Percentiles rank a stretch among this genome's conserved stretches.
Conservation (phyloP, 139 green algal genomes). For the Volvox africanus region DNA sequence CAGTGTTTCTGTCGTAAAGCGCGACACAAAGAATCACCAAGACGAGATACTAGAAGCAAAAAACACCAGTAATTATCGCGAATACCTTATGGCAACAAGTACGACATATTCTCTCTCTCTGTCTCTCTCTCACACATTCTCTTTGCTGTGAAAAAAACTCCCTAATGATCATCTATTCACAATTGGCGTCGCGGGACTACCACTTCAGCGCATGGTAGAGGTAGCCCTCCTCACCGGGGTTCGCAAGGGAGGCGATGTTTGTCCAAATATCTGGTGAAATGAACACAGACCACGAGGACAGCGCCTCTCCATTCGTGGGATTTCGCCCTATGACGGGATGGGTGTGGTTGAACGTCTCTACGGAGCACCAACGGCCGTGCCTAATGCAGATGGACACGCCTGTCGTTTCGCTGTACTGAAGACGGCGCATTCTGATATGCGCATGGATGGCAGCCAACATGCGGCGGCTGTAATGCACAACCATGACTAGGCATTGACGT, state of each 20-base stretch:
- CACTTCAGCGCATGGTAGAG: conserved; percentile 19
- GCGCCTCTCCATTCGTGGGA: background rate
- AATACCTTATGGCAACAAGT: too few species aligned
- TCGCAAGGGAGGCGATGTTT: background rate
- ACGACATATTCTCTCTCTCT: too few species aligned
- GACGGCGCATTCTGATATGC: background rate
- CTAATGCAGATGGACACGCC: background rate
- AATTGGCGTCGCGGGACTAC: background rate
- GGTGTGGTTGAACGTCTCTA: background rate
- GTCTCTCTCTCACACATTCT: too few species aligned
- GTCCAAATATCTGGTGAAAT: background rate
- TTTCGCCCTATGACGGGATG: background rate
- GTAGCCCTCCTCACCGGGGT: background rate
- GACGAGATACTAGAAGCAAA: too few species aligned
- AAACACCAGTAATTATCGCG: too few species aligned
- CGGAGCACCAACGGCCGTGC: background rate
- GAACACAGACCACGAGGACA: background rate
- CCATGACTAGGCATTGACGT: background rate
- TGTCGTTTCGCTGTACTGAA: background rate
- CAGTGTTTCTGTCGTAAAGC: too few species aligned
- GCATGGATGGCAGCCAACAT: background rate
- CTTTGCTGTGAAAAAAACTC: too few species aligned
- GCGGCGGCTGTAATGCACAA: conserved; percentile 2
- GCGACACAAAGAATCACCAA: too few species aligned
- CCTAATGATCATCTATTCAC: too few species aligned